Evolutionary conservation across 2,329 filamentous ascomycete genomes (phyloP), one percentile per base, ranked within the genome.

Genomic region (Colletotrichum orchidophilum): DNA sequence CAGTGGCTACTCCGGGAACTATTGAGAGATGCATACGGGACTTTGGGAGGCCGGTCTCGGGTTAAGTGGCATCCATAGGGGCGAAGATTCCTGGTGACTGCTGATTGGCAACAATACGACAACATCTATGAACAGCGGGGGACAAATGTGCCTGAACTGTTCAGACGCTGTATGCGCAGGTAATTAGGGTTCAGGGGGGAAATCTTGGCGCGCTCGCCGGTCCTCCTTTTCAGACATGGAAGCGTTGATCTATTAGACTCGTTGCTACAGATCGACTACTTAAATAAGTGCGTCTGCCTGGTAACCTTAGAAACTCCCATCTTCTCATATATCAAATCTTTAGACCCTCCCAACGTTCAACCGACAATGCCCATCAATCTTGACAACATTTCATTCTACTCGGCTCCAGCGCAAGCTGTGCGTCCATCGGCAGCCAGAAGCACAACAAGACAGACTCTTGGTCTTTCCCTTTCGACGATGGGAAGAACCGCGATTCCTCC

Each of bases 351-450:
- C 2, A 59, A 59, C 33, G n/a, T 59, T 59, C 13, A 59, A 59
- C n/a, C 55, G 1, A 59, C 27, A 59, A 59, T 59, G 31, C 33
- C 31, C 2, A 59, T 59, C n/a, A 59, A 39, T 59, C 33, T 59
- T 59, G n/a, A 59, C n/a, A 59, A 59, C 24, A 59, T 46, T 59
- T 59, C 31, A 42, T 59, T 59, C 33, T 59, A 59, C 55, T 42
- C 31, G 5, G 21, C 21, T 46, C 18, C 18, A 59, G 35, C 12
- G 31, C 21, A 59, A 59, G 11, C 35, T 46, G n/a, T 42, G 55
- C 31, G n/a, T 59, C 29, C 18, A 59, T 26, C 55, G 11, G 31
- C n/a, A 59, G 31, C 55, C 31, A 59, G 35, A 59, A 59, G 29
- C 21, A 26, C n/a, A 24, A 18, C 15, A 9, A 35, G 12, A 35